Evolutionary conservation across 495 filamentous ascomycete species (phyloP).

Genomic region (Daldinia childiae): DNA sequence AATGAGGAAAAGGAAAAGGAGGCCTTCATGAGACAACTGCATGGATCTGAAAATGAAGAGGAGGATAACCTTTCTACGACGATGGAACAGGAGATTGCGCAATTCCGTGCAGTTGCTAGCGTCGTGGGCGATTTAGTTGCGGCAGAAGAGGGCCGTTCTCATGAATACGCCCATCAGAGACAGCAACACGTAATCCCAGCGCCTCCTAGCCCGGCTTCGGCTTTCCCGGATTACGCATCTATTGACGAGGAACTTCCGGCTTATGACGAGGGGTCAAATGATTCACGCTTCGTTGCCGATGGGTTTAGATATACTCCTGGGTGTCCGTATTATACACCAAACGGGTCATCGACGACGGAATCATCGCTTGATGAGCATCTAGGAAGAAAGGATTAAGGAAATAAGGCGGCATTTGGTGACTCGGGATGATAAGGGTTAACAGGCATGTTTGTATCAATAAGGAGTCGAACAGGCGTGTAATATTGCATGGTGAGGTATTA

Average conservation of each 20-base stretch:
- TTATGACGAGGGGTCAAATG: conserved; percentile 48
- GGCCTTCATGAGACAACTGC: conserved; percentile 39
- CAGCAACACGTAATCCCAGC: conserved; percentile 22
- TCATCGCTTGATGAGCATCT: conserved; percentile 46
- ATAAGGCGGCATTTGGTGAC: background rate
- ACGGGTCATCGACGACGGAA: conserved; percentile 25
- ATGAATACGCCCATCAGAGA: conserved; percentile 10
- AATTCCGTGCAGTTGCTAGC: conserved; percentile 57
- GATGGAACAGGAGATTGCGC: conserved; percentile 58
- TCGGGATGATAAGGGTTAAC: no score
- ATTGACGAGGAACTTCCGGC: conserved; percentile 51
- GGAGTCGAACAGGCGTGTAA: background rate
- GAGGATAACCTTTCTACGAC: conserved; percentile 46
- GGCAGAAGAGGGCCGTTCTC: conserved; percentile 52
- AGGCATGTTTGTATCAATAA: background rate
- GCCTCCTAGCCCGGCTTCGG: conserved; percentile 43
- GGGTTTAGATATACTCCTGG: conserved; percentile 50
- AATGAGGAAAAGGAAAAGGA: conserved; percentile 57
- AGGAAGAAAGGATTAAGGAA: conserved; percentile 37
- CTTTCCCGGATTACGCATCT: conserved; percentile 44
- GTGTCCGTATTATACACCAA: conserved; percentile 33
- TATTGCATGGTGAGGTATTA: background rate
- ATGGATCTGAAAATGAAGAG: conserved; percentile 37
- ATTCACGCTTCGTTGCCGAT: conserved; percentile 46
- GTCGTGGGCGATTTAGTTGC: conserved; percentile 58